Evolutionary conservation across 1,284 basidiomycete genomes (phyloP).

Genomic region (Irpex lacteus): DNA sequence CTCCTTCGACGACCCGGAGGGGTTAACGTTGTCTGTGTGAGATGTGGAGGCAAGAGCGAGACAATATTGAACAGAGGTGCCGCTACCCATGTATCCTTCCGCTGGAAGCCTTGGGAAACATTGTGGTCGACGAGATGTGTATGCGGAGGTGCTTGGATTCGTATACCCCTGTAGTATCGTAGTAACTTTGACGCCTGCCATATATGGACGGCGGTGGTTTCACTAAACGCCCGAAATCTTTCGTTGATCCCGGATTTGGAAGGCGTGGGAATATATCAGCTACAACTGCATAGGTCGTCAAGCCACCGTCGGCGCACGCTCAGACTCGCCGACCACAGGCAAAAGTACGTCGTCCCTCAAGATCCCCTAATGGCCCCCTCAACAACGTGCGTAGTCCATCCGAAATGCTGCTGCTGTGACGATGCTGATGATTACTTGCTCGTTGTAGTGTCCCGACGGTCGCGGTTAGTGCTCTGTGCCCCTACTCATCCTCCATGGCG

Average conservation of each 20-base stretch:
- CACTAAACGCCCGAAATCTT: not conserved
- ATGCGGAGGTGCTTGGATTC: conserved; percentile 65
- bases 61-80: conserved; percentile 30
- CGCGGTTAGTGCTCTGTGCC: conserved; percentile 47
- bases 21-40: conserved; percentile 43
- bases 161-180: not conserved
- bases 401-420: conserved; percentile 3
- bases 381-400: conserved; percentile 31
- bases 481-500: not conserved
- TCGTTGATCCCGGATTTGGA: not conserved
- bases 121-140: conserved; percentile 58
- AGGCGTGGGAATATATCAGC: conserved; percentile 23
- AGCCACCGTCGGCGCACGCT: conserved; percentile 24
- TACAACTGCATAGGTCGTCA: conserved; percentile 28
- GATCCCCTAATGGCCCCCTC: conserved; percentile 33
- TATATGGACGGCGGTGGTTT: not conserved
- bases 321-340: conserved; percentile 20
- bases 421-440: not conserved
- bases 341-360: conserved; percentile 32
- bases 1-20: conserved; percentile 36
- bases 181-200: conserved; percentile 3
- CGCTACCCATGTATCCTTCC: conserved; percentile 34
- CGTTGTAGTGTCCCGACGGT: conserved; percentile 60
- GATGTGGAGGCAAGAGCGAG: conserved; percentile 60
- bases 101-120: conserved; percentile 63